Evolutionary conservation across 2,329 filamentous ascomycete genomes (phyloP), one percentile per base, ranked within the genome.

Genomic region (Epichloe scottii): DNA sequence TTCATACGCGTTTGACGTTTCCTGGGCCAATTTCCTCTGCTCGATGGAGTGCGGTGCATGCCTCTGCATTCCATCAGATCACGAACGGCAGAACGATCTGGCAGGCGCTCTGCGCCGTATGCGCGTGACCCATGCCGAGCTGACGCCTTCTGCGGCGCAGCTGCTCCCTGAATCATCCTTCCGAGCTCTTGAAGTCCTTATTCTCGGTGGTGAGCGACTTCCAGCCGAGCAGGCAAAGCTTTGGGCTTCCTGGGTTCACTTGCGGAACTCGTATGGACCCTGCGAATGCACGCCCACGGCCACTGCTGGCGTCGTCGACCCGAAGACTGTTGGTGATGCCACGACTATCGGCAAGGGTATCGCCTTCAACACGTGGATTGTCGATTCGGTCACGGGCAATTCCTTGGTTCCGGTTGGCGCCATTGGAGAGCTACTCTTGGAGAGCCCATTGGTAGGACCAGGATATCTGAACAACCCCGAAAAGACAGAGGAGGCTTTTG

Each of bases 401-500:
- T 23, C 23, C 23, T 57, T 69, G 3, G 37, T 61, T 0, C 63
- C 63, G 1, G 53, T 66, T 2, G 68, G 65, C 1, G 56, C 56
- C 3, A 55, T 62, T 11, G 69, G 69, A 6, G 69, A 71, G 48
- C 53, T 71, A 7, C 46, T 68, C 1, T 54, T 73, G 33, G 68
- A 68, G 48, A 71, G 71, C 0, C 71, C 73, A 3, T 65, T 69
- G 5, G 62, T 80, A 15, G 74, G 69, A 10, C 61, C 68, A 19
- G 74, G 73, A 11, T 79, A 80, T 52, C 61, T 77, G 14, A 68
- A 73, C 40, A 68, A 75, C 17, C 58, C 63, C 0, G 61, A 62
- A n/a, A 73, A 74, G 55, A 79, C 76, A 0, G 59, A 62, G 3
- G 67, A 66, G 17, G 63, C 66, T 0, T 79, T 61, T 35, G 23